Evolutionary conservation across 257 asterid species (phyloP), one percentile per base, ranked within the genome.

Genomic region (Solanum phureja): DNA sequence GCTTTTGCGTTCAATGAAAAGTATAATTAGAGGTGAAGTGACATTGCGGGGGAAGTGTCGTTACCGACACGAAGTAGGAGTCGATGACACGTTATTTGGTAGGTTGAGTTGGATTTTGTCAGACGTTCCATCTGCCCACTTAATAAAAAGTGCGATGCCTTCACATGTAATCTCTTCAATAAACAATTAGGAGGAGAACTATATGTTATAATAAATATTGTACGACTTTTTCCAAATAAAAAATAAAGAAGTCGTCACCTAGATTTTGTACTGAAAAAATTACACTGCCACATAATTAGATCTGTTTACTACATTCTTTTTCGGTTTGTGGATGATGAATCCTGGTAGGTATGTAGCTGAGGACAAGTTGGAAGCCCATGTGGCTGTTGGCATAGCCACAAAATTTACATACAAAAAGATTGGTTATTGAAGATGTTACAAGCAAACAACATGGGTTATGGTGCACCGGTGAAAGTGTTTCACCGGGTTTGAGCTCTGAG

Each of bases 71-170:
- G 86, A 86, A 72, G 86, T 27, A 74, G 86, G 87, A 79, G 93
- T 91, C 3, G 94, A 90, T 88, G 89, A n/a, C 92, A 88, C 90
- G 92, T 91, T 69, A 44, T 44, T 44, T 2, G 29, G 40, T 46
- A 68, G 44, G 91, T 82, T 86, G 87, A 52, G 87, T 84, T 87
- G 86, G 84, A 46, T 8, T 74, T 56, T 34, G 86, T 87, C 87
- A 24, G 87, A 33, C 64, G 42, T 83, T 42, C 87, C 83, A 64
- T 88, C 88, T 16, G 56, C 82, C 38, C 84, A 38, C 29, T 81
- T 4, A 7, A 37, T 27, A 44, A 6, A 35, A 40, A 19, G 52
- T 83, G 40, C 83, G 44, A 27, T 56, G 83, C 86, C 19, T 56
- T 83, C 88, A 88, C 72, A 88, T 11, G 8, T 62, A 83, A 90